phyloP scores from a whole-genome alignment of 371 early-diverging fungal genomes.

The Apophysomyces variabilis region DNA sequence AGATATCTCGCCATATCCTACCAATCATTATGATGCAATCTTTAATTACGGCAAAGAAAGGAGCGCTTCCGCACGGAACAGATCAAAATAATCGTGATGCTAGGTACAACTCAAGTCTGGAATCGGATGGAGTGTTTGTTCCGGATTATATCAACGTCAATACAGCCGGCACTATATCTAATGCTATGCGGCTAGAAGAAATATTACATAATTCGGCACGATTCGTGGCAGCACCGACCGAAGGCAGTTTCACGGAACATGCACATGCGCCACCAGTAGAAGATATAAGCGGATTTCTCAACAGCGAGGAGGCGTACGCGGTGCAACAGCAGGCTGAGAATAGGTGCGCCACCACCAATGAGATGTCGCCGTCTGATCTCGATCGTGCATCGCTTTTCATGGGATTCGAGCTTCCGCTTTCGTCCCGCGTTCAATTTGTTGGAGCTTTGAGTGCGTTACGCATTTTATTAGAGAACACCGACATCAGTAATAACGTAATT shows the following conservation, averaged over 20 bases:
- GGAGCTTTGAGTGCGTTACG: slow-evolving; percentile 46
- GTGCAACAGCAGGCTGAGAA: background rate
- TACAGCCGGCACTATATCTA: slow-evolving; percentile 30
- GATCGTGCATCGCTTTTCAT: slow-evolving; percentile 23
- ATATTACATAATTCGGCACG: slow-evolving; percentile 10
- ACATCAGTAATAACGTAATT: slow-evolving; percentile 30
- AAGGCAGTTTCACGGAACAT: background rate
- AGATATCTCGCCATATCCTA: slow-evolving; percentile 28
- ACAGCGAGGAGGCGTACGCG: background rate
- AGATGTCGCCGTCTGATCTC: slow-evolving; percentile 10
- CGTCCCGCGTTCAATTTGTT: slow-evolving; percentile 26
- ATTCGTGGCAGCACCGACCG: background rate
- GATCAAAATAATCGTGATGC: background rate
- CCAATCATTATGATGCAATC: slow-evolving; percentile 45
- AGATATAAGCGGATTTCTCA: background rate
- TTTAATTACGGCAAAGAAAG: slow-evolving; percentile 17
- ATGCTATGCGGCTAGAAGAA: slow-evolving; percentile 30
- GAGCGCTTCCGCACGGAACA: background rate
- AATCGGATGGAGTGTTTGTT: slow-evolving; percentile 13
- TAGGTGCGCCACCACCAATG: background rate
- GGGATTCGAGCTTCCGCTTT: slow-evolving; percentile 30
- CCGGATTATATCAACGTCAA: slow-evolving; percentile 35
- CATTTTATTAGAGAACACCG: slow-evolving; percentile 44
- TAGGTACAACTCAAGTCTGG: background rate
- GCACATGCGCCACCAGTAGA: background rate